phyloP scores from a whole-genome alignment of 202 grass and related monocot species.

The Schoenoplectus tabernaemontani region DNA sequence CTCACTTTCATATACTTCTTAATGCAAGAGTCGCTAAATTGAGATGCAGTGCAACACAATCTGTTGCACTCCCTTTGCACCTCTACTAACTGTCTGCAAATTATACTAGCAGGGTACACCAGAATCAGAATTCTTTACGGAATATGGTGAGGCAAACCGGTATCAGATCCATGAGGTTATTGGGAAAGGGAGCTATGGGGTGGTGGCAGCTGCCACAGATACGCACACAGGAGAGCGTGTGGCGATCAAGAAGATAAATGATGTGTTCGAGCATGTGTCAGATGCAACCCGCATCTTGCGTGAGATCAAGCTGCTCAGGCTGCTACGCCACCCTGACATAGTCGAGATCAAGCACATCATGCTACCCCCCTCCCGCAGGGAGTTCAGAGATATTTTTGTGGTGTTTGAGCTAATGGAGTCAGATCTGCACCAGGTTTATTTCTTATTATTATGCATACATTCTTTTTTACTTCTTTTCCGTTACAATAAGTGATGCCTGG shows the following conservation, averaged over 20 bases:
- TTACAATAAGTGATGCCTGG: not conserved
- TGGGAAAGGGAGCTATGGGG: conserved; percentile 81
- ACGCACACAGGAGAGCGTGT: conserved; percentile 58
- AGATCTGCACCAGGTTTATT: conserved; percentile 59
- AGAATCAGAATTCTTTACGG: conserved; percentile 66
- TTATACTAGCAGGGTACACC: conserved; percentile 8
- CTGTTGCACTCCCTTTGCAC: not conserved
- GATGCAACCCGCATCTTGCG: conserved; percentile 85
- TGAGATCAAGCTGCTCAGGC: conserved; percentile 86
- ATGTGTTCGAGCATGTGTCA: conserved; percentile 87
- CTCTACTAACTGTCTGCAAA: not conserved
- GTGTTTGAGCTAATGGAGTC: conserved; percentile 94
- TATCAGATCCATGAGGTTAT: conserved; percentile 73
- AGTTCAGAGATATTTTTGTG: conserved; percentile 74
- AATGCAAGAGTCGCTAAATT: not conserved
- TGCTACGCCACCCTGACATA: conserved; percentile 79
- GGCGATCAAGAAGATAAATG: conserved; percentile 89
- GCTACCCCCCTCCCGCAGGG: conserved; percentile 67
- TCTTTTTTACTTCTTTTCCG: not conserved
- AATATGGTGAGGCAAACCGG: conserved; percentile 66
- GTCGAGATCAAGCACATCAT: conserved; percentile 95
- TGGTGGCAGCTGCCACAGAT: conserved; percentile 71
- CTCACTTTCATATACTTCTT: not conserved
- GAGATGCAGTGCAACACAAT: not conserved
- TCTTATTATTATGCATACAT: not conserved